These are phyloP conservation scores for Tricholoma sp. DNA, from an alignment of 768 basidiomycete species.

Conservation along the genomic window DNA sequence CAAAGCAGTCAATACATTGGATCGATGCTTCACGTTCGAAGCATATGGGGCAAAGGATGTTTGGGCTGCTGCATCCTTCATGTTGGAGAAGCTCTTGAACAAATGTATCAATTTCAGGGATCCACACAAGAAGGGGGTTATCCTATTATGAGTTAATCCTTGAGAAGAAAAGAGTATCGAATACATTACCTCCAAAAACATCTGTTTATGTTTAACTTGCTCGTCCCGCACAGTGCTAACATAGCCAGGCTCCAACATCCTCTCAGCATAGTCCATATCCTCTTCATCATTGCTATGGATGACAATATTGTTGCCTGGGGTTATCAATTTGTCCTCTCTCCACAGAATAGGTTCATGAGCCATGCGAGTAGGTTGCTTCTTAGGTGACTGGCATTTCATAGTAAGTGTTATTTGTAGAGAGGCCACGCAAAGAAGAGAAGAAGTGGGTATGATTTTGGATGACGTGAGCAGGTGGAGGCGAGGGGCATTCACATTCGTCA, in stretches of 20 bases:
- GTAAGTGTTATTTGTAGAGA: neutral
- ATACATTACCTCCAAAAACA: neutral
- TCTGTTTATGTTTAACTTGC: neutral
- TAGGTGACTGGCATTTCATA: constrained; percentile 1
- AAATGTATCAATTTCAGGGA: neutral
- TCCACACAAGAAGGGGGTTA: constrained; percentile 1
- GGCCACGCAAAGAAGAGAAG: neutral
- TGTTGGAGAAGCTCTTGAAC: neutral
- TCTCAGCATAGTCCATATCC: neutral
- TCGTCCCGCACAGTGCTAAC: neutral
- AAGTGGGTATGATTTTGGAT: constrained; percentile 2
- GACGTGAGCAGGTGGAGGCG: neutral
- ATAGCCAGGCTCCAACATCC: neutral
- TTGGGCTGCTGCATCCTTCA: neutral
- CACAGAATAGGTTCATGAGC: neutral
- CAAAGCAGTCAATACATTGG: neutral
- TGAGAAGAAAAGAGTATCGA: neutral
- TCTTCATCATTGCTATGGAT: neutral
- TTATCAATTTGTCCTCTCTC: neutral
- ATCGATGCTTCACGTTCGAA: neutral
- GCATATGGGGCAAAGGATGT: neutral
- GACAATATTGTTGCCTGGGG: neutral
- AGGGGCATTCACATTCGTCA: neutral
- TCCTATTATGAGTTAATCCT: neutral
- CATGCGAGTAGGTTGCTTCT: neutral